Base-by-base conservation (phyloP, 768 basidiomycete genomes). In the Gloeopeniophorella convolvens region DNA sequence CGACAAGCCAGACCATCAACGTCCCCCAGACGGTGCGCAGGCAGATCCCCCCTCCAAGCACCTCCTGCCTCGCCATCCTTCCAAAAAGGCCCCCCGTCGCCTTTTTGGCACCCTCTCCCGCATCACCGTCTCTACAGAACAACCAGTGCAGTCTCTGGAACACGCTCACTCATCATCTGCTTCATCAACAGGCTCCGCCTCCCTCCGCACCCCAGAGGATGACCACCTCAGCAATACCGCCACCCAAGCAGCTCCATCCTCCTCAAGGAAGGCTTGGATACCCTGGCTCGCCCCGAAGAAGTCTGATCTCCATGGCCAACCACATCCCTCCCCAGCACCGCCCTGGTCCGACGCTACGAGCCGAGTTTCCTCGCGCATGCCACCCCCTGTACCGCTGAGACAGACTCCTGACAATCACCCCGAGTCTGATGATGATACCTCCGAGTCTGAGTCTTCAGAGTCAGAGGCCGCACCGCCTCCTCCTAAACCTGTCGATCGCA, bases 121-220 rank as follows among this genome's bases (percentile, higher is more conserved):
- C 44, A 50, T 55, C 67, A 59, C 66, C 59, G 62, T 62, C 60
- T 37, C 40, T 9, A 60, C 60, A n/a, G 70, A 62, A 13, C 60
- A 50, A 50, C 44, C 59, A 3, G 36, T 54, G 1, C 61, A 60
- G 23, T 52, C 58, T 28, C 59, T 68, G 43, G 45, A 75, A 62
- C 71, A 67, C 37, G 66, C 70, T 12, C 68, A 71, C 42, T 82
- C 82, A 11, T 76, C 76, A 4, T 73, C 76, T 5, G 80, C 80
- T 9, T 83, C 81, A 12, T 73, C 72, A 28, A 75, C 76, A 9
- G 73, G 71, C 21, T 79, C 76, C 21, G 63, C 65, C 40, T 64
- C 67, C 24, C 63, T 80, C 31, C 79, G 73, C 48, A 81, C 80
- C 4, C 79, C 80, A 41, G 79, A 79, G 49, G 82, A 82, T 37